Base-by-base conservation (phyloP, 768 basidiomycete species). In the Termitomyces sp. region DNA sequence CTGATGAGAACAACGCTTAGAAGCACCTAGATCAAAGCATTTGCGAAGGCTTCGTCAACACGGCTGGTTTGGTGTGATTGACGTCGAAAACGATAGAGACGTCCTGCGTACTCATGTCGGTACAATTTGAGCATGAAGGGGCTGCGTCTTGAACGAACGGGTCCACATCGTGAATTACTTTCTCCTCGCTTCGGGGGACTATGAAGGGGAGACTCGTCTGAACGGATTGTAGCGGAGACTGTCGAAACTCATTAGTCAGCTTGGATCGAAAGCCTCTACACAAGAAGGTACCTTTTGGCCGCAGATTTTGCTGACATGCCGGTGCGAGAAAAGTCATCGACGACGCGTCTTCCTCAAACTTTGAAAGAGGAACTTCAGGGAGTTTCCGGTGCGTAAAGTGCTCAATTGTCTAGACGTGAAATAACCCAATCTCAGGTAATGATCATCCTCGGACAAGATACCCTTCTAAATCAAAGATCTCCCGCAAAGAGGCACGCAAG, bases 41-140 rank as follows among this genome's bases (percentile, higher is more conserved):
- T 32, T 50, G 53, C 52, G 27, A 32, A 32, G 11, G 10, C 18
- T 31, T 36, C 3, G 22, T 51, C 32, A 38, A 51, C 43, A 58
- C 18, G 38, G 49, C 35, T 23, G 41, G 43, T n/a, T n/a, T 54
- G 22, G 53, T 52, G 54, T 2, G 15, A 46, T 43, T 43, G 50
- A 48, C 38, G 58, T 54, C 50, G 53, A 35, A 44, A 38, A 22
- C 49, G 44, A 55, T 20, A 38, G 53, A 44, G 56, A 56, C 58
- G 52, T 44, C 49, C 94, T 59, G 91, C 85, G 65, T 94, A 96
- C 72, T 97, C 94, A 51, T 85, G 89, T 31, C 86, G 82, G 66
- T 91, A 96, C 20, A 83, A 79, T 64, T 98, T 96, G 38, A 98
- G 77, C 92, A 95, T 94, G 72, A 98, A 95, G 0, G 97, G 92